Evolutionary conservation across 306 rosid species (phyloP), one percentile per base, ranked within the genome.

Genomic region (Inga leiocalycina): DNA sequence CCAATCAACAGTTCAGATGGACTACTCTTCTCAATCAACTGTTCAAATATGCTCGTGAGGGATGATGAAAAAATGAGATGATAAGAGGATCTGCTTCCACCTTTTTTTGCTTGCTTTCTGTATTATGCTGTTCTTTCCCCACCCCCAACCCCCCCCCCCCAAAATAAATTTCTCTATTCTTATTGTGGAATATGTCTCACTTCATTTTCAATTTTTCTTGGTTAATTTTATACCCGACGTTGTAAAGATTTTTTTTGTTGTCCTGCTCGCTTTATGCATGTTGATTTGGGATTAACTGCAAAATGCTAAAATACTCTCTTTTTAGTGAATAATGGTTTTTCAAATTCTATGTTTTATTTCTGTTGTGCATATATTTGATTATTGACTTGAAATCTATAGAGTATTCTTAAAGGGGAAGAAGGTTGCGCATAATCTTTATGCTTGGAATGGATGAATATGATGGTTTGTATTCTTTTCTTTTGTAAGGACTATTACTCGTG

Each of bases 391-490:
- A 74, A 49, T 32, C 57, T 73, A 32, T 57, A 1, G 3, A 15
- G 41, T 6, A 51, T 27, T 48, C 61, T 30, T 27, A 14, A 73
- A 12, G 32, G 15, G 16, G 49, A 16, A 2, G 32, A 24, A 24
- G n/a, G 65, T n/a, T 6, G 54, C 5, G 61, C 56, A 8, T 46
- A 20, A 24, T 54, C 43, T 48, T 14, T 48, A 14, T 73, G 17
- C 43, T 44, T 15, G 10, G 64, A 16, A 74, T 48, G 13, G 51
- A 11, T 44, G 93, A 90, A 68, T 88, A 90, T 32, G 88, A 79
- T 85, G 89, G 93, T 90, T 62, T 77, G 90, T 56, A 46, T 74
- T 64, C 27, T 52, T 54, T 12, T 52, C 19, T n/a, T 37, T 76
- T 4, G 12, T 41, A 44, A 32, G 74, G 59, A 45, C 59, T 75